A percentile compares a stretch with the other conserved stretches of the same genome.
Evolutionary conservation across 1,284 basidiomycete genomes (phyloP).

Genomic region (Anthracocystis walkeri): DNA sequence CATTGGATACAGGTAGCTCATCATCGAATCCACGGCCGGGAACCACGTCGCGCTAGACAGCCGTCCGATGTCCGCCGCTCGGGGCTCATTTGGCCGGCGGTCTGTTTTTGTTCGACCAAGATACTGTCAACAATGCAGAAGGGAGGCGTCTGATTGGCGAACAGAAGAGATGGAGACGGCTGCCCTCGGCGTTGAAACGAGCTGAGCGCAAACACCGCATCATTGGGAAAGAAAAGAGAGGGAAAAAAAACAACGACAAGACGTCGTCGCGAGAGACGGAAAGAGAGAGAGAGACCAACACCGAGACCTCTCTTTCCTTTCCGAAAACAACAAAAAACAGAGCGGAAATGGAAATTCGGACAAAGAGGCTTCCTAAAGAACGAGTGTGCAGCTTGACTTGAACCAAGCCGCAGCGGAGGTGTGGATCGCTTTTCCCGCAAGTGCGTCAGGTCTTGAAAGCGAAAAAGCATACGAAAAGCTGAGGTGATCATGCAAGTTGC

Average conservation of each 20-base stretch:
- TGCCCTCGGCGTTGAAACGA: slow-evolving; percentile 1
- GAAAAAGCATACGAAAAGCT: too few species aligned
- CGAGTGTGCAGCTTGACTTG: too few species aligned
- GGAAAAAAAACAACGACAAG: neutral
- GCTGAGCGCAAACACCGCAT: neutral
- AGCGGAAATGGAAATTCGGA: too few species aligned
- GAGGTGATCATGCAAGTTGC: too few species aligned
- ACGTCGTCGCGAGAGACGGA: neutral
- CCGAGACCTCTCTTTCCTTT: slow-evolving; percentile 3
- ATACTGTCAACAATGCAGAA: neutral
- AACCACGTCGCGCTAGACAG: too few species aligned
- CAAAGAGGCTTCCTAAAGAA: too few species aligned
- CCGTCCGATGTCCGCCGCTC: slow-evolving; percentile 1
- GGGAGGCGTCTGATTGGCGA: slow-evolving; percentile 1
- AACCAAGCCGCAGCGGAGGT: too few species aligned
- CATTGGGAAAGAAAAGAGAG: neutral
- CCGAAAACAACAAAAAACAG: too few species aligned
- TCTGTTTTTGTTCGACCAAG: neutral
- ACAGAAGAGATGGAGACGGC: neutral
- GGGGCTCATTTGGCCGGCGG: neutral
- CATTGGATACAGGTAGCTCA: too few species aligned
- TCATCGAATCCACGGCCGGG: too few species aligned
- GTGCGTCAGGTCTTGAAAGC: too few species aligned
- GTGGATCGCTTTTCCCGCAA: too few species aligned
- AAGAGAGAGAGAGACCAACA: slow-evolving; percentile 9